Conservation (phyloP, 345 rosid genomes). For the Abelmoschus esculentus region DNA sequence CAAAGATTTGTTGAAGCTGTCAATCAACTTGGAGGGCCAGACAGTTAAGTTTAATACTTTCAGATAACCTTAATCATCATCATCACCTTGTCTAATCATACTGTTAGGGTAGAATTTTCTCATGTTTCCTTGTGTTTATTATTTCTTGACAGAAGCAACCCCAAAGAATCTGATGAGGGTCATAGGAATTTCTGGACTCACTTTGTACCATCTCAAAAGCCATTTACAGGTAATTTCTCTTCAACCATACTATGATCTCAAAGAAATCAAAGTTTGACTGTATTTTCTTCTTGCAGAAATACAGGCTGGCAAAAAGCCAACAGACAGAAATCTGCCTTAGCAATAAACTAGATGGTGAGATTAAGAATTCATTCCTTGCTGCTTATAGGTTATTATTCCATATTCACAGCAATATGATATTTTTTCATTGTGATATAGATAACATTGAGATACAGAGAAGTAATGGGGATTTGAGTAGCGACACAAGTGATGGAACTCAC, state of each 20-base stretch:
- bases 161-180: slow-evolving; percentile 85
- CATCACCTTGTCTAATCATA: not conserved
- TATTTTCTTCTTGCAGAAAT: slow-evolving; percentile 49
- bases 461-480: slow-evolving; percentile 17
- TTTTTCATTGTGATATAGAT: slow-evolving; percentile 26
- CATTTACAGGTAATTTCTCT: slow-evolving; percentile 64
- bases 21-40: slow-evolving; percentile 78
- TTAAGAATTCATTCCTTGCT: slow-evolving; percentile 3
- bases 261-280: not conserved
- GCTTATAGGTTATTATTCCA: not conserved
- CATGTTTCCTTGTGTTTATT: not conserved
- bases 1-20: slow-evolving; percentile 72
- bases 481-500: slow-evolving; percentile 27
- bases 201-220: slow-evolving; percentile 91
- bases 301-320: slow-evolving; percentile 79
- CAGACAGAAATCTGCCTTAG: slow-evolving; percentile 31
- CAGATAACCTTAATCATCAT: not conserved
- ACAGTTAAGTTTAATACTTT: slow-evolving; percentile 44
- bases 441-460: slow-evolving; percentile 35
- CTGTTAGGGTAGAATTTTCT: not conserved
- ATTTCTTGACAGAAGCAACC: slow-evolving; percentile 64
- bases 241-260: not conserved
- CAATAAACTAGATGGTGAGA: slow-evolving; percentile 30
- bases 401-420: not conserved
- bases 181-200: slow-evolving; percentile 85